Conservation (phyloP, 768 basidiomycete species). For the Leccinum sublutescens region DNA sequence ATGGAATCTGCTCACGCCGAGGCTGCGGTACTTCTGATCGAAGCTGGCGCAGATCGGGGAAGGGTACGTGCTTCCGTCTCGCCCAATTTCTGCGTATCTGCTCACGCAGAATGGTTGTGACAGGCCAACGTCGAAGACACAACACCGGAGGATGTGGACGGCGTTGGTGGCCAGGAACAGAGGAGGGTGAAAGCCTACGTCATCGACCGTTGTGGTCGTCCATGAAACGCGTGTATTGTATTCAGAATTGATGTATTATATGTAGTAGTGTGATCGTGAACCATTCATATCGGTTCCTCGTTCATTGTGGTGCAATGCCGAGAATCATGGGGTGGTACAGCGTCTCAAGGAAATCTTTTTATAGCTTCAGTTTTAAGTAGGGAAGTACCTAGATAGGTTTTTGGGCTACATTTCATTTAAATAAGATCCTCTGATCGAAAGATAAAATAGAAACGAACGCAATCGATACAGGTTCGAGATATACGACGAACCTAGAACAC, state of each 20-base stretch:
- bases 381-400: conserved; percentile 1
- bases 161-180: conserved; percentile 89
- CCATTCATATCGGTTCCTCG: background rate
- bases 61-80: conserved; percentile 53
- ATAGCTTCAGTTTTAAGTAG: background rate
- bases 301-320: background rate
- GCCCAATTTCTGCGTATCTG: background rate
- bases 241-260: background rate
- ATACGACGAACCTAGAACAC: conserved; percentile 3
- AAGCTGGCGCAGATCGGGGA: conserved; percentile 91
- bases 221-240: conserved; percentile 9
- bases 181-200: conserved; percentile 76
- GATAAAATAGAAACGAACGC: conserved; percentile 14
- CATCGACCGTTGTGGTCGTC: conserved; percentile 61
- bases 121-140: conserved; percentile 83
- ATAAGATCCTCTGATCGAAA: conserved; percentile 7
- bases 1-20: conserved; percentile 96
- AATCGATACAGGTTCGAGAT: background rate
- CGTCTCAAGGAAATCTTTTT: background rate
- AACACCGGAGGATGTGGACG: conserved; percentile 85
- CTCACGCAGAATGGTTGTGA: conserved; percentile 1
- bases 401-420: background rate
- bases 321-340: background rate
- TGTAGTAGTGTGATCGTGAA: background rate
- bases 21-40: conserved; percentile 86